A percentile compares a stretch with the other conserved stretches of the same genome.
Conservation (phyloP, 1,139 yeast genomes). For the Hyphopichia buzzinii region DNA sequence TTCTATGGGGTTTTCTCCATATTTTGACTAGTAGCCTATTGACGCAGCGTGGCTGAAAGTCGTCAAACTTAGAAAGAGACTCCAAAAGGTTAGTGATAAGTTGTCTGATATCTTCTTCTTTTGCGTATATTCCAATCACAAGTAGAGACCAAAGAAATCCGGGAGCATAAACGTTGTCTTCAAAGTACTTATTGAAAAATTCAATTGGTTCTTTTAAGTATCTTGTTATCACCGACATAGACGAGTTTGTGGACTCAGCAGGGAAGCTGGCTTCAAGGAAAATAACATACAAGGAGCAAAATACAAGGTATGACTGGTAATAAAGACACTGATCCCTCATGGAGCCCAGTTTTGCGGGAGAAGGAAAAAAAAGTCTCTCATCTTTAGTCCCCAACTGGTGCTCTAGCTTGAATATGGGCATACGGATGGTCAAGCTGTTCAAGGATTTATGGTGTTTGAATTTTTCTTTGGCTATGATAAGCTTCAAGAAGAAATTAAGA, state of each 20-base stretch:
- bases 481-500: not conserved
- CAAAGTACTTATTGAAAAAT: not conserved
- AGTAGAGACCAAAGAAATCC: conserved; percentile 4
- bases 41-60: conserved; percentile 1
- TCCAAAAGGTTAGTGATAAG: not conserved
- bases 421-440: not conserved
- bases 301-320: conserved; percentile 2
- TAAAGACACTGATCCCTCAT: not conserved
- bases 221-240: not conserved
- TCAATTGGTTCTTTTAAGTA: conserved; percentile 1
- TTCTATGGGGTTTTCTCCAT: not conserved
- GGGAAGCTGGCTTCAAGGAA: conserved; percentile 1
- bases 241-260: not conserved
- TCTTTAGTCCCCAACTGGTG: conserved; percentile 1
- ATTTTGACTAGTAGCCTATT: not conserved
- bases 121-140: conserved; percentile 1
- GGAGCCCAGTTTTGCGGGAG: not conserved
- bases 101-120: not conserved
- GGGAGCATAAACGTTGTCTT: conserved; percentile 1
- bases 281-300: conserved; percentile 1
- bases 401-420: conserved; percentile 2
- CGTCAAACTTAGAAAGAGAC: not conserved
- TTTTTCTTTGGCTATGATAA: conserved; percentile 1
- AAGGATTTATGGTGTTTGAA: not conserved
- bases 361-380: conserved; percentile 1